Base-by-base conservation (phyloP, 345 rosid species). In the Dovyalis caffra region DNA sequence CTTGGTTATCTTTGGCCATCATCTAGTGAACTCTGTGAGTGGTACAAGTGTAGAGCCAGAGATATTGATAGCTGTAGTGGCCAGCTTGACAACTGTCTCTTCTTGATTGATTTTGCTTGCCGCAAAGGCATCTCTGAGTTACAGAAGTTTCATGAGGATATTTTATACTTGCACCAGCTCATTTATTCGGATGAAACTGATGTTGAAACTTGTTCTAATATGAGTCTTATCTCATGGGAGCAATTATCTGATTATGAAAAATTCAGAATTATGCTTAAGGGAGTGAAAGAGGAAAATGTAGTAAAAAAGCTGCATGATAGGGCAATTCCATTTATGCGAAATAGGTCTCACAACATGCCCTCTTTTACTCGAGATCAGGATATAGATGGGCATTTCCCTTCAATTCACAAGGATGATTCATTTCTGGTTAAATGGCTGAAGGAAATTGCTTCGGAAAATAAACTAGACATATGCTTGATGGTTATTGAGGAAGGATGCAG, bases 41-140 rank as follows among this genome's bases (percentile, higher is more conserved):
- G 99, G 99, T 95, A 93, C 82, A 91, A 85, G 87, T 82, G 81
- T 71, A 89, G 97, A 85, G 96, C 98, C 69, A 86, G 88, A 82
- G 95, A 91, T 77, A 89, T 95, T 79, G 99, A 93, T 82, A 78
- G 83, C 77, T 88, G 79, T 71, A 90, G 93, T 84, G 99, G 99
- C 82, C 95, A 89, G 85, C 88, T 95, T 68, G 97, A 95, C 77
- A 93, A 90, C 81, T 88, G 92, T 79, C 88, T 93, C 74, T 83
- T 69, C 87, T 83, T 92, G 84, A 76, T 95, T 82, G 97, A 90
- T 69, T 73, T 87, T 71, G 98, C 94, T 78, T 88, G 92, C 81
- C 88, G 72, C 53, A 91, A 84, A 84, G 97, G 97, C 70, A 82
- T 93, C 66, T 68, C 72, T 78, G 89, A 87, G 84, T 80, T 93